These are phyloP conservation scores for Penicillium sp. DNA, from an alignment of 2,329 filamentous ascomycete genomes.

Conservation along the genomic window DNA sequence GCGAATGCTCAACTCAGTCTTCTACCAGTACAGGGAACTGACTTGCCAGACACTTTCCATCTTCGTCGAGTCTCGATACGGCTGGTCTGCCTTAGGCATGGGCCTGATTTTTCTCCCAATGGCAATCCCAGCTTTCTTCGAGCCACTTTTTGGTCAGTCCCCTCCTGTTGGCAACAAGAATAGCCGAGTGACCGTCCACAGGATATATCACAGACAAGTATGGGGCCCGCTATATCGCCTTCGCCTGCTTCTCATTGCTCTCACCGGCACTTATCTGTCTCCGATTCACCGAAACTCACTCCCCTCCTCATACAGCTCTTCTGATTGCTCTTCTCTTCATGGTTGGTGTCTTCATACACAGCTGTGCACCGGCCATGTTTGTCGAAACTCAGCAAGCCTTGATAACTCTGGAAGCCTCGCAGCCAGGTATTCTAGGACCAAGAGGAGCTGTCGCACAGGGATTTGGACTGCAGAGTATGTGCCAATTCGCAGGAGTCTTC, in stretches of 20 bases:
- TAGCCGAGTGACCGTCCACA: constrained; percentile 23
- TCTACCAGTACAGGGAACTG: not conserved
- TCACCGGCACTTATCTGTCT: constrained; percentile 60
- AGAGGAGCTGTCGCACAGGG: constrained; percentile 56
- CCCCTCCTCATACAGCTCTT: constrained; percentile 56
- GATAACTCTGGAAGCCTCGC: constrained; percentile 55
- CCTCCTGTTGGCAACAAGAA: not conserved
- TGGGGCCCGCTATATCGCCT: constrained; percentile 57
- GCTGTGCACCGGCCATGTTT: constrained; percentile 61
- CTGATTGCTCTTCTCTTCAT: constrained; percentile 58
- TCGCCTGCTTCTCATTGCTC: constrained; percentile 50
- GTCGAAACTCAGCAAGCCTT: constrained; percentile 58
- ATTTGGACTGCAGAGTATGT: constrained; percentile 59
- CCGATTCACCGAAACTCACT: constrained; percentile 56
- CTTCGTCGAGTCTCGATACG: constrained; percentile 50
- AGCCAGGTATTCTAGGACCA: constrained; percentile 59
- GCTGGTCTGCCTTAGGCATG: constrained; percentile 52
- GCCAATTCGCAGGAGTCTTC: constrained; percentile 55
- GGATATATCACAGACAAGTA: constrained; percentile 51
- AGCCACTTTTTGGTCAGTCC: constrained; percentile 48
- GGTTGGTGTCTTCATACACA: constrained; percentile 53
- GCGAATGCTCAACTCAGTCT: constrained; percentile 5
- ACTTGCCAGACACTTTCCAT: constrained; percentile 43
- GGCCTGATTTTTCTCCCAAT: constrained; percentile 55
- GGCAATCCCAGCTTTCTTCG: constrained; percentile 56